These are phyloP conservation scores for Phlyctochytrium planicorne DNA, from an alignment of 192 early-diverging fungal genomes.

Conservation along the genomic window DNA sequence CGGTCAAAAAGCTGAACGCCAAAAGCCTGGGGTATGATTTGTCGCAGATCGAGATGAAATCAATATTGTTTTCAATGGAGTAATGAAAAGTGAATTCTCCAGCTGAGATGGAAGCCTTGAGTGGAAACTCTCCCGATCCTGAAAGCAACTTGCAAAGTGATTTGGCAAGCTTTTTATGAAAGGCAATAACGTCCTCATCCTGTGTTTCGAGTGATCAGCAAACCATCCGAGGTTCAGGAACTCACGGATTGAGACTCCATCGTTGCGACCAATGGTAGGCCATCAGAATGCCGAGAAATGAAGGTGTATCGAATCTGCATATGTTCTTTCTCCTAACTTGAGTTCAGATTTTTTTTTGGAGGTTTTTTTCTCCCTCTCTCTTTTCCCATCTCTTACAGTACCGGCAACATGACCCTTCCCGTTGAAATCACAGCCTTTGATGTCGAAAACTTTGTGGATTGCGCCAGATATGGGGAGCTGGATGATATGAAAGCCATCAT, in stretches of 20 bases:
- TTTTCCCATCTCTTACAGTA: conserved; percentile 1
- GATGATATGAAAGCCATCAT: conserved; percentile 62
- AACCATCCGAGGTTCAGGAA: neutral
- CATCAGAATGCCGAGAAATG: conserved; percentile 36
- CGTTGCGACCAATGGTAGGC: conserved; percentile 38
- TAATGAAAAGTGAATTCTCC: conserved; percentile 45
- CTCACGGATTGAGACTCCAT: conserved; percentile 35
- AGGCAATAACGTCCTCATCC: conserved; percentile 31
- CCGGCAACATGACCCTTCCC: neutral
- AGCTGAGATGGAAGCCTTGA: conserved; percentile 22
- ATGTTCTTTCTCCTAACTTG: neutral
- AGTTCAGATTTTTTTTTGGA: too few species aligned
- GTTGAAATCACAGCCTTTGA: conserved; percentile 26
- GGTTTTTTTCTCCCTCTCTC: neutral
- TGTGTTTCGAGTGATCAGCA: conserved; percentile 14
- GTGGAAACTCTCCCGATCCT: conserved; percentile 7
- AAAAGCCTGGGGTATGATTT: conserved; percentile 37
- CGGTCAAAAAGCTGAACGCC: conserved; percentile 38
- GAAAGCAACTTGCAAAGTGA: conserved; percentile 20
- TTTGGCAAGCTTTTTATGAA: conserved; percentile 40
- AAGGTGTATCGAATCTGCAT: conserved; percentile 29
- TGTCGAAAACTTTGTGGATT: conserved; percentile 60
- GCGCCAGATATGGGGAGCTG: conserved; percentile 72
- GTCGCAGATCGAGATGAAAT: conserved; percentile 33
- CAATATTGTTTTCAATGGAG: conserved; percentile 17